Conservation (phyloP, 805 yeast species). For the Wickerhamiella occidentalis region DNA sequence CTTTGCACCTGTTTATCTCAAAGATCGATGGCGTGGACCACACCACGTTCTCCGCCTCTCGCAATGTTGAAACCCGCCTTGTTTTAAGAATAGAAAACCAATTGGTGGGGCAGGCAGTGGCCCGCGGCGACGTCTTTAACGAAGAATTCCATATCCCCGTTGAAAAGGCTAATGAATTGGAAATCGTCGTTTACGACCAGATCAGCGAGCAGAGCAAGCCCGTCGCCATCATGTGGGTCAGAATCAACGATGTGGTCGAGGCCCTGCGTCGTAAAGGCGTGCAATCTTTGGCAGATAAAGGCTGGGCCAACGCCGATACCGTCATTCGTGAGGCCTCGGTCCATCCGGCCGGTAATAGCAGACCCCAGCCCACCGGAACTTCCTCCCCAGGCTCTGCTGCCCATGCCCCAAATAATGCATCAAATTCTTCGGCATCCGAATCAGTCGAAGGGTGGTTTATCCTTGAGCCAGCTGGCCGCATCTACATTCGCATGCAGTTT, state of each 20-base stretch:
- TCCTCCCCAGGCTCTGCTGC: neutral
- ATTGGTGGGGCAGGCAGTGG: constrained; percentile 63
- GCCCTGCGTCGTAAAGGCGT: constrained; percentile 85
- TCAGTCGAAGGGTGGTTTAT: constrained; percentile 70
- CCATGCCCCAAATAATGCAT: neutral
- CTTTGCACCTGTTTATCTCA: constrained; percentile 56
- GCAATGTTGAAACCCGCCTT: constrained; percentile 68
- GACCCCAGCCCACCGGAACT: neutral
- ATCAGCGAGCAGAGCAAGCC: constrained; percentile 52
- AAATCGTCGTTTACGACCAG: constrained; percentile 75
- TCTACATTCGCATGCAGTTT: constrained; percentile 64
- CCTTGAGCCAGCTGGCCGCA: constrained; percentile 89
- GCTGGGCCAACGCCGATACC: constrained; percentile 71
- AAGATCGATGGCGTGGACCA: constrained; percentile 87
- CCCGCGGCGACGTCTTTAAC: constrained; percentile 61
- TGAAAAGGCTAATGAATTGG: constrained; percentile 86
- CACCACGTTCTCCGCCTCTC: constrained; percentile 69
- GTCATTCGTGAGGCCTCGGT: constrained; percentile 21
- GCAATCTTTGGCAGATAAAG: constrained; percentile 54
- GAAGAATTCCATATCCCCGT: constrained; percentile 73
- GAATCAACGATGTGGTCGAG: constrained; percentile 84
- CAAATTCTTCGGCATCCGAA: neutral
- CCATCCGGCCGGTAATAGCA: neutral
- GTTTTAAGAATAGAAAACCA: constrained; percentile 81
- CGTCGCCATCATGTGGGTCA: constrained; percentile 85